Evolutionary conservation across 371 early-diverging fungal genomes (phyloP).

Genomic region (Apophysomyces ossiformis): DNA sequence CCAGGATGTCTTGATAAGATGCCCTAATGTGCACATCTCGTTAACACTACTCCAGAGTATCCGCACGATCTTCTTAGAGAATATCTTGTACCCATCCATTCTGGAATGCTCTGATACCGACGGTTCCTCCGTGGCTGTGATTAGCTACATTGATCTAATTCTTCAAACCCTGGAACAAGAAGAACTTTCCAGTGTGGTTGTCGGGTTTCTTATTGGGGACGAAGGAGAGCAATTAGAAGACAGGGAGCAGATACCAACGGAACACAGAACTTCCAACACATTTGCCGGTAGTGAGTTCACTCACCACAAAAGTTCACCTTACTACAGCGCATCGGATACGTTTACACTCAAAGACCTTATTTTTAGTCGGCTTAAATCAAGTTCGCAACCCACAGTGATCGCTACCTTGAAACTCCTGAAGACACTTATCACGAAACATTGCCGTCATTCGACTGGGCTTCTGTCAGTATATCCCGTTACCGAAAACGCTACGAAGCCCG

Average conservation of each 20-base stretch:
- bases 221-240: constrained; percentile 36
- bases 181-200: constrained; percentile 66
- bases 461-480: constrained; percentile 57
- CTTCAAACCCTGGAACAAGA: constrained; percentile 71
- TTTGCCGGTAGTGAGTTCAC: constrained; percentile 24
- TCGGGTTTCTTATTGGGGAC: constrained; percentile 69
- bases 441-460: constrained; percentile 67
- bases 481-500: constrained; percentile 5
- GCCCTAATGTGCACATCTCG: constrained; percentile 68
- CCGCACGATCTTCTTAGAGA: constrained; percentile 74
- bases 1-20: constrained; percentile 76
- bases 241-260: neutral
- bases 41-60: constrained; percentile 62
- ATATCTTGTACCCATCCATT: constrained; percentile 80
- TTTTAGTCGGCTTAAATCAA: constrained; percentile 70
- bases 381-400: constrained; percentile 70
- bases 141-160: constrained; percentile 82
- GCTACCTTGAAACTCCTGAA: constrained; percentile 77
- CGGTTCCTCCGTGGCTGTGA: constrained; percentile 82
- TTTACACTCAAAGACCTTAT: constrained; percentile 77
- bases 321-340: constrained; percentile 45
- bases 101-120: constrained; percentile 85
- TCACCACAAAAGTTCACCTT: constrained; percentile 39
- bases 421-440: constrained; percentile 73
- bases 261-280: neutral